Conservation (phyloP, 352 stramenopile species). For the Aphanomyces cochlioides region DNA sequence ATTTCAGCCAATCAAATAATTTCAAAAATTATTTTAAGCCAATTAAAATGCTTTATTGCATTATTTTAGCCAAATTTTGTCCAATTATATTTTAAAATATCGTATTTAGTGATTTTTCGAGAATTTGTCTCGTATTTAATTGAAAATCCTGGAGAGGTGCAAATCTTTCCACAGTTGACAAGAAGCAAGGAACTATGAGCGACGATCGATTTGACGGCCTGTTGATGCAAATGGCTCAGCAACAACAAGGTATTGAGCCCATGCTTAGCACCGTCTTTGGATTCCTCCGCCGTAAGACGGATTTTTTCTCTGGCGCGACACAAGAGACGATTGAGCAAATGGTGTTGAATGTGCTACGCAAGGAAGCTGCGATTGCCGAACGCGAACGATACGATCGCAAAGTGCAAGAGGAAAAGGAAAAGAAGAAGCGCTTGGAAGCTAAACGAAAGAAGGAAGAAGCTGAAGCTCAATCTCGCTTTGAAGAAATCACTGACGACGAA, state of each 20-base stretch:
- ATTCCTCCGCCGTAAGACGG: slow-evolving; percentile 97
- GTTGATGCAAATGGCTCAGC: slow-evolving; percentile 97
- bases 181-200: slow-evolving; percentile 22
- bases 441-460: slow-evolving; percentile 53
- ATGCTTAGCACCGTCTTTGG: slow-evolving; percentile 98
- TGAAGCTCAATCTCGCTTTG: slow-evolving; percentile 58
- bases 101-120: slow-evolving; percentile 15
- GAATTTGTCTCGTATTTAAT: slow-evolving; percentile 18
- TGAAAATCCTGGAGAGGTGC: not conserved
- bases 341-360: slow-evolving; percentile 87
- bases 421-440: slow-evolving; percentile 54
- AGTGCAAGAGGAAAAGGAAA: slow-evolving; percentile 56
- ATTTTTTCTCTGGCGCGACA: slow-evolving; percentile 96
- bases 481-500: slow-evolving; percentile 73
- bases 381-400: slow-evolving; percentile 75
- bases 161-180: slow-evolving; percentile 26
- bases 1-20: slow-evolving; percentile 35
- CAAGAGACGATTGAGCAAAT: slow-evolving; percentile 70
- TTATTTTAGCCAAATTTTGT: slow-evolving; percentile 35
- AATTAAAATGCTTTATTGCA: not conserved
- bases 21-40: not conserved
- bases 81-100: slow-evolving; percentile 3
- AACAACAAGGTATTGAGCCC: slow-evolving; percentile 96
- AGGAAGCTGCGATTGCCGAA: slow-evolving; percentile 86
- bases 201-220: slow-evolving; percentile 90